These are phyloP conservation scores for Coniella lustricola DNA, from an alignment of 2,329 filamentous ascomycete species.

Conservation along the genomic window DNA sequence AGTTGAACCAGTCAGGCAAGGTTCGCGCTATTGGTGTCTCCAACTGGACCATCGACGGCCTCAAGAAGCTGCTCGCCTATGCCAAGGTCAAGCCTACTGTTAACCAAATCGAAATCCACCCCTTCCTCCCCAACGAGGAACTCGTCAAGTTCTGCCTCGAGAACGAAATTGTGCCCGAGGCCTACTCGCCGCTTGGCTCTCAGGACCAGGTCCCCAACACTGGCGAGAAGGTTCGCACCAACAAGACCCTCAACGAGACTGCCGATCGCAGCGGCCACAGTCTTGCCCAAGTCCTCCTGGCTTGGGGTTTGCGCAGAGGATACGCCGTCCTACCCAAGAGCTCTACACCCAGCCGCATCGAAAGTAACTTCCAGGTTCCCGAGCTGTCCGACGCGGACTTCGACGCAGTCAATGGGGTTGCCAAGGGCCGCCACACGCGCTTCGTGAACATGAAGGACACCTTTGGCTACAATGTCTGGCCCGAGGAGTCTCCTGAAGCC, in stretches of 20 bases:
- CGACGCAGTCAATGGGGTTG: conserved; percentile 55
- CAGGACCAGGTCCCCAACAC: conserved; percentile 63
- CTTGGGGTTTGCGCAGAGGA: conserved; percentile 59
- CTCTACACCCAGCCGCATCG: conserved; percentile 57
- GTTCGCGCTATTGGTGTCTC: conserved; percentile 51
- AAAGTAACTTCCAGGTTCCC: conserved; percentile 56
- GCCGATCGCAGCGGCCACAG: conserved; percentile 51
- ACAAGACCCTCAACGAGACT: conserved; percentile 51
- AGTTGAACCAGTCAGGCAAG: conserved; percentile 46
- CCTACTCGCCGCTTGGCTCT: conserved; percentile 50
- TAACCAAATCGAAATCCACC: conserved; percentile 46
- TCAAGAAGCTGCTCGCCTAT: conserved; percentile 43
- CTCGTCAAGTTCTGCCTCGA: conserved; percentile 47
- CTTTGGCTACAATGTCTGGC: conserved; percentile 67
- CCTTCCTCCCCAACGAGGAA: conserved; percentile 39
- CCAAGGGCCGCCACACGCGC: conserved; percentile 57
- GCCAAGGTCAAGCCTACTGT: conserved; percentile 42
- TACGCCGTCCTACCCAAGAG: conserved; percentile 66
- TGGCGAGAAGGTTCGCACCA: conserved; percentile 57
- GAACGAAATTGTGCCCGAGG: conserved; percentile 43
- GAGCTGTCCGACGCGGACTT: conserved; percentile 51
- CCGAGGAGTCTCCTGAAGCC: conserved; percentile 40
- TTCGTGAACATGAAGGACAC: conserved; percentile 81
- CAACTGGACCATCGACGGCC: conserved; percentile 48
- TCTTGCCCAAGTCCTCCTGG: conserved; percentile 54